Percentiles rank a stretch among this genome's conserved stretches.
Conservation (phyloP, 441 rosid genomes). For the Erodium chrysanthum region DNA sequence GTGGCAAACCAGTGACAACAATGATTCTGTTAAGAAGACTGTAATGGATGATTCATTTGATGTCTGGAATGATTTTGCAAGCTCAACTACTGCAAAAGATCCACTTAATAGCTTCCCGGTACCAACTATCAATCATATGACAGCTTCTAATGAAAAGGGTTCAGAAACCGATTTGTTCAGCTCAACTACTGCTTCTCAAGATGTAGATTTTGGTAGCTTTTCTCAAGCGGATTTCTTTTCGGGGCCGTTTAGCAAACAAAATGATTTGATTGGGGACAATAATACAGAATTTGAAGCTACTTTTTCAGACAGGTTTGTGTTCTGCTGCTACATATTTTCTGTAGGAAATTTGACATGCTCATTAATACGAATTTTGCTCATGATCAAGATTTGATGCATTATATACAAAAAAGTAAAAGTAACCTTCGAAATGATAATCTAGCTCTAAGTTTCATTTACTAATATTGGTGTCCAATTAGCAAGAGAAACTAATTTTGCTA, state of each 20-base stretch:
- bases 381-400: not conserved
- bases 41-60: slow-evolving; percentile 44
- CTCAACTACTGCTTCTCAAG: slow-evolving; percentile 20
- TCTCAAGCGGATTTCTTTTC: slow-evolving; percentile 34
- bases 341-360: not conserved
- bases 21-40: slow-evolving; percentile 23
- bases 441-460: not conserved
- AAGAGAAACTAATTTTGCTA: not conserved
- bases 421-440: not conserved
- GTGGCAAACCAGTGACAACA: slow-evolving; percentile 23
- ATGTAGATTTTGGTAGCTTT: slow-evolving; percentile 30
- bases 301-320: slow-evolving; percentile 39
- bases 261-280: slow-evolving; percentile 21
- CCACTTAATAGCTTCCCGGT: slow-evolving; percentile 22
- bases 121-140: slow-evolving; percentile 22
- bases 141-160: slow-evolving; percentile 23
- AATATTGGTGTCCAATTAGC: not conserved
- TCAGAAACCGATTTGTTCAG: slow-evolving; percentile 31
- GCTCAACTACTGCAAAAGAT: slow-evolving; percentile 32
- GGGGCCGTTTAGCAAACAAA: slow-evolving; percentile 27
- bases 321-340: not conserved
- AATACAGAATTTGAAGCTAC: slow-evolving; percentile 28
- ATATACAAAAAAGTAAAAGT: not conserved
- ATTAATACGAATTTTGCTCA: not conserved
- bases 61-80: slow-evolving; percentile 52